Evolutionary conservation across 495 filamentous ascomycete species (phyloP).

Genomic region (Podospora pseudocomata): DNA sequence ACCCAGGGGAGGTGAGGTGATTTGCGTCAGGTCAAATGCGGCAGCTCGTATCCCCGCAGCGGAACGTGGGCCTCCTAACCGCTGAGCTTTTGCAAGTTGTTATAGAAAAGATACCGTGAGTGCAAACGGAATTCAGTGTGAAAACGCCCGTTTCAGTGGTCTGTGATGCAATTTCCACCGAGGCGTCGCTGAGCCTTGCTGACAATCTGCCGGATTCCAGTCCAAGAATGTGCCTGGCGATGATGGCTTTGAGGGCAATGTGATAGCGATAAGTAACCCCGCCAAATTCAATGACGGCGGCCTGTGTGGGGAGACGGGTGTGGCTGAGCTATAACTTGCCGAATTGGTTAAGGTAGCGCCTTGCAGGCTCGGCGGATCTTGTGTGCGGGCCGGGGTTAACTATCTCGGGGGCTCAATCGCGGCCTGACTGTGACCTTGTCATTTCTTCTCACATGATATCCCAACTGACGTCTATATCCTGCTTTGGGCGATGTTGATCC

Average conservation of each 20-base stretch:
- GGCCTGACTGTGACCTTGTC: background rate
- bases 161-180: background rate
- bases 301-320: background rate
- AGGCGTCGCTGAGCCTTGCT: background rate
- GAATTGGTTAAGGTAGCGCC: background rate
- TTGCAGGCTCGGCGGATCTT: background rate
- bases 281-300: background rate
- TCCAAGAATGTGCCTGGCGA: background rate
- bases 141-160: background rate
- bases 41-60: background rate
- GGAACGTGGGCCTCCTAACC: background rate
- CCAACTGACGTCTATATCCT: background rate
- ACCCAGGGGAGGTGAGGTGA: background rate
- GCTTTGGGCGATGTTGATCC: background rate
- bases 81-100: background rate
- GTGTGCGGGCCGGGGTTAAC: background rate
- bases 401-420: background rate
- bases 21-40: background rate
- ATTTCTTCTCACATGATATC: background rate
- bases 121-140: background rate
- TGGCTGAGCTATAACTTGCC: background rate
- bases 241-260: background rate
- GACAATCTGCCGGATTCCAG: background rate
- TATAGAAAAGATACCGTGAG: background rate
- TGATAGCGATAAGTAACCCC: background rate